Percentiles rank a stretch among this genome's conserved stretches.
phyloP scores from a whole-genome alignment of 352 stramenopile genomes.

The Pythium biforme region DNA sequence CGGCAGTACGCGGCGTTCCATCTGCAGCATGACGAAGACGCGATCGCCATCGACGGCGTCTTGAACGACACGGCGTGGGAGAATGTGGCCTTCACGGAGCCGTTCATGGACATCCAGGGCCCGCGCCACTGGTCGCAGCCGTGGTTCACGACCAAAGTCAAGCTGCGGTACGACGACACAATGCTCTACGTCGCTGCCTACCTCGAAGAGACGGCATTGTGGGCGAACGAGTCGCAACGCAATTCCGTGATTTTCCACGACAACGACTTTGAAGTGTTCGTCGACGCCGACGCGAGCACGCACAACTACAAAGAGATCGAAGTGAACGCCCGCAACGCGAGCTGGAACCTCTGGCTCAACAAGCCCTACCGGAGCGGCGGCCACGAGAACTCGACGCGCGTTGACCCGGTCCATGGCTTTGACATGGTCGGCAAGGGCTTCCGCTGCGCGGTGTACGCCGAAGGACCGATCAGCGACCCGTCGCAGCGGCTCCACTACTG shows the following conservation, averaged over 20 bases:
- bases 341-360: constrained; percentile 89
- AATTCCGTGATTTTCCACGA: constrained; percentile 82
- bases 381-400: constrained; percentile 77
- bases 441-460: constrained; percentile 46
- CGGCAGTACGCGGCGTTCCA: constrained; percentile 39
- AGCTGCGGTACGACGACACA: constrained; percentile 67
- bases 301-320: constrained; percentile 93
- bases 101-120: constrained; percentile 70
- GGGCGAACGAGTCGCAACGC: constrained; percentile 62
- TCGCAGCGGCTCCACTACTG: constrained; percentile 61
- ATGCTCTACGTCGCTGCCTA: constrained; percentile 76
- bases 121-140: constrained; percentile 58
- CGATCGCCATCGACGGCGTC: constrained; percentile 49
- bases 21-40: constrained; percentile 16
- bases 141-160: constrained; percentile 71
- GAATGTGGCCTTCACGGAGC: constrained; percentile 47
- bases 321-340: constrained; percentile 85
- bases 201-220: constrained; percentile 62
- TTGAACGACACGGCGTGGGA: constrained; percentile 62
- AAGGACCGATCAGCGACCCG: constrained; percentile 65
- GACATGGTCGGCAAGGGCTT: constrained; percentile 62
- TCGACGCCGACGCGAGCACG: constrained; percentile 70
- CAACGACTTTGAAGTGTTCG: constrained; percentile 92
- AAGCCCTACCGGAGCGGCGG: constrained; percentile 83
- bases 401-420: constrained; percentile 62